Evolutionary conservation across 2,329 filamentous ascomycete genomes (phyloP).

Genomic region (Xylaria sp.): DNA sequence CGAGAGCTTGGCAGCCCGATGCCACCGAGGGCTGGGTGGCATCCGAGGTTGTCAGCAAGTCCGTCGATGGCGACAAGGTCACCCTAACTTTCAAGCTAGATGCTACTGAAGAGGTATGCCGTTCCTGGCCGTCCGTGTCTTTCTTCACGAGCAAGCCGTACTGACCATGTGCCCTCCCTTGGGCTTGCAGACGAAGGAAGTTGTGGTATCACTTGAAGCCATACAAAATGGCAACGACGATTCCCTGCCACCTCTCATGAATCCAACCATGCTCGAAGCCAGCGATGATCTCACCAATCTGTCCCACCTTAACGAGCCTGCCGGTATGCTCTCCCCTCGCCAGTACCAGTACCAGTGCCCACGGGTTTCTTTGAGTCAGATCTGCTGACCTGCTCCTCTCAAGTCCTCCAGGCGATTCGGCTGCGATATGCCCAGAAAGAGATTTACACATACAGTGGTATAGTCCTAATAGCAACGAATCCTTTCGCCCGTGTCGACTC

Average conservation of each 20-base stretch:
- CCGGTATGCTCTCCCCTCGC: conserved; percentile 52
- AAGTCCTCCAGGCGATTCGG: conserved; percentile 94
- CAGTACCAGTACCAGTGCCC: not conserved
- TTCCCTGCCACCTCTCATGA: conserved; percentile 88
- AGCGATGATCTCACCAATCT: conserved; percentile 97
- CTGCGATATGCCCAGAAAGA: conserved; percentile 97
- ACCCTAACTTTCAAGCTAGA: conserved; percentile 82
- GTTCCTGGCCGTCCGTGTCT: not conserved
- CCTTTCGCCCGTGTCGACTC: conserved; percentile 97
- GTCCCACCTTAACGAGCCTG: conserved; percentile 96
- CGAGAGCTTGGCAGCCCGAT: conserved; percentile 97
- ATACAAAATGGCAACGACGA: conserved; percentile 72
- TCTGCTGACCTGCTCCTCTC: conserved; percentile 14
- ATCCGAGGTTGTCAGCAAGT: conserved; percentile 87
- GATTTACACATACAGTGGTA: conserved; percentile 99
- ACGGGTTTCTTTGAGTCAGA: conserved; percentile 17
- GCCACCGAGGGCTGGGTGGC: conserved; percentile 93
- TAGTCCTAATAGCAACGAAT: conserved; percentile 97
- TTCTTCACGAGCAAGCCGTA: not conserved
- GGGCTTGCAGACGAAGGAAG: conserved; percentile 59
- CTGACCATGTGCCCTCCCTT: conserved; percentile 18
- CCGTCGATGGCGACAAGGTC: conserved; percentile 77
- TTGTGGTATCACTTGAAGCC: conserved; percentile 71
- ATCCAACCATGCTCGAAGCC: conserved; percentile 94
- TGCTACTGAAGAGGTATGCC: conserved; percentile 72